Base-by-base conservation (phyloP, 2,329 filamentous ascomycete genomes). In the Esteya vermicola region DNA sequence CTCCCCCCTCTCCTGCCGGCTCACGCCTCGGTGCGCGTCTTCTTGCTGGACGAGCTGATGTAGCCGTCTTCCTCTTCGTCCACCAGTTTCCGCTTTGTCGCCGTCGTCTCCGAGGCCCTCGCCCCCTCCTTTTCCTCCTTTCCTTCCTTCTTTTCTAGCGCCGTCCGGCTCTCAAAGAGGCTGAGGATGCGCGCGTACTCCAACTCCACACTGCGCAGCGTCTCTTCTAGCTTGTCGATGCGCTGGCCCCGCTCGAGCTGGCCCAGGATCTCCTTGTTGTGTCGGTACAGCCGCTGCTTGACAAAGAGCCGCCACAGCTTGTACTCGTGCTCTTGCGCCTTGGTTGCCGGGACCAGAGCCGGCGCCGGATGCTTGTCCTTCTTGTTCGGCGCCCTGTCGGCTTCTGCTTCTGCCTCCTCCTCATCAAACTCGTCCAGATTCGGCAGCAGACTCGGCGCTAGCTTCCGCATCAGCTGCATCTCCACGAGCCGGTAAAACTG, bases 401-500 rank as follows among this genome's bases (percentile, higher is more conserved):
- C 36, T 19, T 38, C 42, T 9, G 33, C 43, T 1, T 30, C 44
- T 2, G 31, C 36, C 10, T 41, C 45, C 1, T 39, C 45, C 3
- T 44, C 47, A 54, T 44, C 47, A 54, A 53, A 64, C 56, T 53
- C 65, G 7, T 57, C 63, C 7, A 70, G 55, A 42, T 62, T 55
- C 46, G 75, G 73, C 14, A 75, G 72, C 37, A 79, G 67, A 1
- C 67, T 63, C 7, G 56, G 56, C 1, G 75, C 68, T 9, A 81
- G 63, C 45, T 66, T 61, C 2, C 73, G 75, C 63, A 80, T 75
- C 21, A 80, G 64, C 36, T 88, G 75, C 68, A 89, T 81, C 56
- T 91, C 84, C 1, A 85, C 62, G 8, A 88, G 66, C 6, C 84
- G 70, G 45, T 68, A 67, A 54, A 89, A 86, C 52, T 91, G 84